Conservation (phyloP, 495 filamentous ascomycete genomes). For the Apiosordaria backusii region DNA sequence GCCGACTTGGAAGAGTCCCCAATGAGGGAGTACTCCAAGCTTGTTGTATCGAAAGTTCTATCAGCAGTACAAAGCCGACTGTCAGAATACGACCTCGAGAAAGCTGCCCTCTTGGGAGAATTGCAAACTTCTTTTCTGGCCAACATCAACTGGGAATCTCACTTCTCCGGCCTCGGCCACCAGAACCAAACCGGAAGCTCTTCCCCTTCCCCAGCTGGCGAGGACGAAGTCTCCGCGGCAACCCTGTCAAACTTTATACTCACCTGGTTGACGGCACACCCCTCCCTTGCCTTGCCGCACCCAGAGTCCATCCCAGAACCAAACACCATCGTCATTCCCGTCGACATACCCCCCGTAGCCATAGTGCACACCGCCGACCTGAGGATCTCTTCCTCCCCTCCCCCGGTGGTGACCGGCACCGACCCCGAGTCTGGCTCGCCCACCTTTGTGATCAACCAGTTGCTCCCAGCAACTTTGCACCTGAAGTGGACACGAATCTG, state of each 20-base stretch:
- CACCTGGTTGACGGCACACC: constrained; percentile 38
- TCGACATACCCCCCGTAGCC: constrained; percentile 81
- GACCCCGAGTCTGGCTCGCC: constrained; percentile 24
- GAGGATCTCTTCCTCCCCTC: constrained; percentile 43
- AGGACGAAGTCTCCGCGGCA: constrained; percentile 24
- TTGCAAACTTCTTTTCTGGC: constrained; percentile 41
- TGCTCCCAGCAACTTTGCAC: constrained; percentile 64
- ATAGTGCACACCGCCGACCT: constrained; percentile 83
- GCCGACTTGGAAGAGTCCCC: constrained; percentile 39
- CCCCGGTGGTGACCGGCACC: constrained; percentile 32
- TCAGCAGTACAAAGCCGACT: constrained; percentile 50
- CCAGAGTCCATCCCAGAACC: constrained; percentile 16
- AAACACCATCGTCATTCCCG: constrained; percentile 62
- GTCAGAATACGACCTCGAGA: constrained; percentile 59
- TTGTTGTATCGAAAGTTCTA: constrained; percentile 49
- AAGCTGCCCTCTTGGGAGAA: constrained; percentile 50
- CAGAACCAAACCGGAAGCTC: not conserved
- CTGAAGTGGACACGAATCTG: constrained; percentile 78
- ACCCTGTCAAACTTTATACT: constrained; percentile 34
- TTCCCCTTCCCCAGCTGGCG: constrained; percentile 8
- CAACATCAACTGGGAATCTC: constrained; percentile 38
- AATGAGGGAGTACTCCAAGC: constrained; percentile 43
- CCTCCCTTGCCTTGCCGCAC: constrained; percentile 32
- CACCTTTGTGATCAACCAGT: constrained; percentile 61
- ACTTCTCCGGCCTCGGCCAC: constrained; percentile 43